Base-by-base conservation (phyloP, 352 stramenopile species). In the Phytophthora litchii region DNA sequence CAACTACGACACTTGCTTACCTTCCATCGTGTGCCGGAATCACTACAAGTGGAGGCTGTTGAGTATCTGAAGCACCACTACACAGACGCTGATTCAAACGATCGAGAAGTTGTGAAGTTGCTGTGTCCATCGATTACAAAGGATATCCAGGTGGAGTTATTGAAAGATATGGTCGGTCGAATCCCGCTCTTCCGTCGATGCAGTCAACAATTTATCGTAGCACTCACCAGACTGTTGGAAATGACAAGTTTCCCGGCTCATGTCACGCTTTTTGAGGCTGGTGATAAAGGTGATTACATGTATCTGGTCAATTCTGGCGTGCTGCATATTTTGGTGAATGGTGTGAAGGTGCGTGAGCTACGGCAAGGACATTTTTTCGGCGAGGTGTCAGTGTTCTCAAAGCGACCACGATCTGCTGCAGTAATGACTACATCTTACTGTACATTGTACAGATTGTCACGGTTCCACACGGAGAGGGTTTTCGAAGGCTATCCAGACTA, bases 51-150 rank as follows among this genome's bases (percentile, higher is more conserved):
- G 0, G 62, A 84, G 23, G 83, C 77, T 0, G 62, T 89, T 12
- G 80, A 83, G 17, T 92, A 83, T 37, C 44, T 92, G 0, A 80
- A 84, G 59, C 70, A 80, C 4, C 80, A 88, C 38, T 85, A 91
- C 64, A 89, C 80, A 0, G 76, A 87, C 23, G 71, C 76, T 1
- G 83, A 92, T 36, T 83, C 74, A 13, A 88, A 88, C 44, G 79
- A 89, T 51, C 79, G 80, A 3, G 71, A 81, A 53, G 79, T 83
- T 0, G 70, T 85, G 6, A 80, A 85, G 44, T 36, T 91, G 3
- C 51, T 92, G 0, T 92, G 83, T 58, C 80, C 83, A 3, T 92
- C 83, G 0, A 89, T 92, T 42, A 74, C 72, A 0, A 88, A 88
- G 45, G 83, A 92, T 27, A 80, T 92, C 23, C 83, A 91, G 50